Percentiles rank a stretch among this genome's conserved stretches.
phyloP scores from a whole-genome alignment of 1,139 yeast species.

The Suhomyces anneliseae region DNA sequence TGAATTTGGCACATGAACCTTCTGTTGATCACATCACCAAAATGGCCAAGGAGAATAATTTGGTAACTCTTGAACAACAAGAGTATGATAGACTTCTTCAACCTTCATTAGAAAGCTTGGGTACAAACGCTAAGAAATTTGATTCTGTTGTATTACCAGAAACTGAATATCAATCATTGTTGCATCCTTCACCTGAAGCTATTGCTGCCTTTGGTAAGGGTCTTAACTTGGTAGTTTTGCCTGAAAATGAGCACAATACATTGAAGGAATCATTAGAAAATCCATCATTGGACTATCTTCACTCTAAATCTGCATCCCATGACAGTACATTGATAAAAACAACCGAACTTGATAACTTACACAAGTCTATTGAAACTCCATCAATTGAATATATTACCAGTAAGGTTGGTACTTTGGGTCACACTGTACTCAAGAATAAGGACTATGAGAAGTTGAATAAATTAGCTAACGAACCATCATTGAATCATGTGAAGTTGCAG shows the following conservation, averaged over 20 bases:
- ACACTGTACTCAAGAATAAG: constrained; percentile 16
- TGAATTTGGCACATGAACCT: constrained; percentile 26
- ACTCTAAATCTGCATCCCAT: constrained; percentile 13
- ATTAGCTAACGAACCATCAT: constrained; percentile 33
- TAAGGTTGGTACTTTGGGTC: constrained; percentile 17
- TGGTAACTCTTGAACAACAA: constrained; percentile 6
- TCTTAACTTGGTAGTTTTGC: constrained; percentile 29
- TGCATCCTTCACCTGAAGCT: constrained; percentile 27
- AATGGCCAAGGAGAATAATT: constrained; percentile 13
- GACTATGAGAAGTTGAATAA: constrained; percentile 14
- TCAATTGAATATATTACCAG: constrained; percentile 17
- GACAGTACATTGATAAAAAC: constrained; percentile 20
- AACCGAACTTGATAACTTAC: constrained; percentile 13
- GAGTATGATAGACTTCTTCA: constrained; percentile 6
- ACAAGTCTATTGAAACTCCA: constrained; percentile 20
- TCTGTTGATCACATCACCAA: constrained; percentile 17
- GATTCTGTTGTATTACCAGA: constrained; percentile 6
- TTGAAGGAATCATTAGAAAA: constrained; percentile 28
- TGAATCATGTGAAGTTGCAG: constrained; percentile 34
- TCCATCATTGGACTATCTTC: constrained; percentile 24
- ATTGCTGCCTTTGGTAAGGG: constrained; percentile 34
- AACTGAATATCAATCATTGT: constrained; percentile 4
- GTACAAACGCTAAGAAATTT: neutral
- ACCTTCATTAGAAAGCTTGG: constrained; percentile 9
- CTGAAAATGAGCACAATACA: constrained; percentile 29